phyloP scores from a whole-genome alignment of 139 green algal species.

The Coelastrella sp. region DNA sequence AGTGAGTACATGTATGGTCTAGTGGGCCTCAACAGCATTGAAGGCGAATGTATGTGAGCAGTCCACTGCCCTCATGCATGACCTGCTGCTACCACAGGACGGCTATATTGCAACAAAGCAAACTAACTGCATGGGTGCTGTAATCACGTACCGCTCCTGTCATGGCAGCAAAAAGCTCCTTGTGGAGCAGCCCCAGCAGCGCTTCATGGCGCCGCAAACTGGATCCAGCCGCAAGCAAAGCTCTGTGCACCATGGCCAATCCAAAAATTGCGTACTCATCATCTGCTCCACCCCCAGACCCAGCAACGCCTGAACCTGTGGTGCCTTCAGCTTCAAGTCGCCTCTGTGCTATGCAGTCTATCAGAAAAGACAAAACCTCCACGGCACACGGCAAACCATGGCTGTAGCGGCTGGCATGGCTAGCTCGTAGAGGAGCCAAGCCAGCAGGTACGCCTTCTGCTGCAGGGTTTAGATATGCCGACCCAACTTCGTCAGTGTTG shows the following conservation, averaged over 20 bases:
- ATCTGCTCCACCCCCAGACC: not conserved
- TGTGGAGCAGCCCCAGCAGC: conserved; percentile 74
- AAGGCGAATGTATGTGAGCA: too few relatives aligned
- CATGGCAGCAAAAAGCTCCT: conserved; percentile 67
- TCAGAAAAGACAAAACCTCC: conserved; percentile 69
- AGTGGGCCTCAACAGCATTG: too few relatives aligned
- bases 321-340: conserved; percentile 41
- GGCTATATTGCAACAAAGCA: too few relatives aligned
- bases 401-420: conserved; percentile 21
- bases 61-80: too few relatives aligned
- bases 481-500: not conserved
- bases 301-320: conserved; percentile 8
- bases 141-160: conserved; percentile 54
- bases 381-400: conserved; percentile 58
- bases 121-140: too few relatives aligned
- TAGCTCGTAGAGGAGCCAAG: not conserved
- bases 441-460: not conserved
- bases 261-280: conserved; percentile 71
- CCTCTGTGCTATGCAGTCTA: conserved; percentile 55
- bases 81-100: not conserved
- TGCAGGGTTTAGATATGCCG: not conserved
- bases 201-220: conserved; percentile 49
- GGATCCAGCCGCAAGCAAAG: conserved; percentile 63
- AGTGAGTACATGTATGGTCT: too few relatives aligned
- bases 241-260: conserved; percentile 79